Evolutionary conservation across 352 stramenopile genomes (phyloP), one percentile per base, ranked within the genome.

Genomic region (Phytopythium mirpurense): DNA sequence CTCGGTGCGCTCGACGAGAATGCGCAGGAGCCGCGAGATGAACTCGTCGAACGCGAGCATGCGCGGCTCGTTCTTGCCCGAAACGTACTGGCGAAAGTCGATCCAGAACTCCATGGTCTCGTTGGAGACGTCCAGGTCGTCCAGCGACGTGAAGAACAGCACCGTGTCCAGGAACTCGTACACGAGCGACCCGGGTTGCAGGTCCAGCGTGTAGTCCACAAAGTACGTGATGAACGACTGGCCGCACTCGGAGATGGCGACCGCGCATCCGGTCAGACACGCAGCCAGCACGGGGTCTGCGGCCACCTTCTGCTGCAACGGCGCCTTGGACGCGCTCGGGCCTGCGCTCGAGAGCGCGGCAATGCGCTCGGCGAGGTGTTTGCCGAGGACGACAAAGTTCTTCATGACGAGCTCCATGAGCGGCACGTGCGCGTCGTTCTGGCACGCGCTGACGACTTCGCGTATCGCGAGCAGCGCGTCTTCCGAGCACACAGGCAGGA

Each of bases 81-180:
- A 88, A 31, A 92, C 62, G 51, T 92, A 92, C 10, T 59, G 45
- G 26, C 80, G 71, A 34, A 92, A 90, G 35, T 86, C 71, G 58
- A 92, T 86, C 82, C 82, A 92, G 29, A 92, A 92, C 11, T 82
- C 71, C 78, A 89, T 92, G 19, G 77, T 92, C 55, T 83, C 78
- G 44, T 89, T 89, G 7, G 82, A 89, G 18, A 82, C 71, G 9
- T 83, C 58, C 27, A 92, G 59, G 51, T 89, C 70, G 45, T 77
- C 72, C 26, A 86, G 34, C 9, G 74, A 67, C 14, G 82, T 92
- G 55, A 90, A 89, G 38, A 68, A 79, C 16, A 92, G 43, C 21
- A 92, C 67, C 16, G 70, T 77, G 9, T 88, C 73, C 24, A 92
- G 53, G 47, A 92, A 90, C 62, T 87, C 77, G 58, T 88, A 87